Evolutionary conservation across 768 basidiomycete species (phyloP).

Genomic region (Boletus rufocinnamomeus): DNA sequence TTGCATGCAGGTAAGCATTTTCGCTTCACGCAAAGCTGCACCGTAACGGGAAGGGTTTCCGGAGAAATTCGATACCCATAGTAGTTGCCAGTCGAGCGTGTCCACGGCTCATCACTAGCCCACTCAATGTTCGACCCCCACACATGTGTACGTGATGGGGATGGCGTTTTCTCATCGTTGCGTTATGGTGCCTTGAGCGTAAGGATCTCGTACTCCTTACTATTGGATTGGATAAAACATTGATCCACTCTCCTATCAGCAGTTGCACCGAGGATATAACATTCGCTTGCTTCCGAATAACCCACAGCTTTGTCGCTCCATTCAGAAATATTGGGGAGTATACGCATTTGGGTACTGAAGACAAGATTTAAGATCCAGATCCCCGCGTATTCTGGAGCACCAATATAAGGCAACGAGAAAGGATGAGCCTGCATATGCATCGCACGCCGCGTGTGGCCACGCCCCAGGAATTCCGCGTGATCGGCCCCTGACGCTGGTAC

Average conservation of each 20-base stretch:
- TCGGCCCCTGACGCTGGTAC: background rate
- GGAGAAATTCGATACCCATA: background rate
- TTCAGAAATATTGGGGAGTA: background rate
- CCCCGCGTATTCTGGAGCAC: background rate
- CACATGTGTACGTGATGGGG: background rate
- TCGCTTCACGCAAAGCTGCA: background rate
- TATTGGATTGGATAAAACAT: background rate
- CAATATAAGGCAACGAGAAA: background rate
- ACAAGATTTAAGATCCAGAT: slow-evolving; percentile 1
- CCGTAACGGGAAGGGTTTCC: background rate
- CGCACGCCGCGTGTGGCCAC: background rate
- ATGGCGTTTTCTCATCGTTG: slow-evolving; percentile 1
- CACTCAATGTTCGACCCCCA: background rate
- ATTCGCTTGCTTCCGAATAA: background rate
- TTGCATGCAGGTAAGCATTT: background rate
- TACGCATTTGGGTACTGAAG: background rate
- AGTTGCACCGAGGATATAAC: background rate
- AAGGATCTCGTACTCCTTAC: background rate
- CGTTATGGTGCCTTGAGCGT: background rate
- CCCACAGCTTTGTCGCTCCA: background rate
- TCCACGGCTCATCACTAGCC: too few relatives aligned
- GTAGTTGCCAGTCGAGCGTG: too few relatives aligned
- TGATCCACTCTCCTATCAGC: background rate
- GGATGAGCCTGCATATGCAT: background rate
- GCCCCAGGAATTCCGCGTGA: background rate